Conservation (phyloP, 257 asterid species). For the Echium plantagineum region DNA sequence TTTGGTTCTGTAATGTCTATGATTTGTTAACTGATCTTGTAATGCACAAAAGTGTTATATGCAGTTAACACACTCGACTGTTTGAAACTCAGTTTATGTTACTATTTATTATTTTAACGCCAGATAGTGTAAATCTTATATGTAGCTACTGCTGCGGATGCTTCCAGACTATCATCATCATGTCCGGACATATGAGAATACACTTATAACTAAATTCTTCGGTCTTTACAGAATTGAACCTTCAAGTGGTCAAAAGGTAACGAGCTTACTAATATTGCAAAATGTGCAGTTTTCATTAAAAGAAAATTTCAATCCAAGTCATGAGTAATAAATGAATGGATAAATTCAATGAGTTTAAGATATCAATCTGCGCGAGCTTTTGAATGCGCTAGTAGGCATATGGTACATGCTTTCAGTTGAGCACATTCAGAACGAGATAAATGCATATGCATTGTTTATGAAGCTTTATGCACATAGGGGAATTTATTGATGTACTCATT, state of each 20-base stretch:
- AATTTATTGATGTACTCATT: slow-evolving; percentile 6
- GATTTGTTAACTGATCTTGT: too few relatives aligned
- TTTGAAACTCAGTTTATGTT: too few relatives aligned
- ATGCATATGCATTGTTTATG: not conserved
- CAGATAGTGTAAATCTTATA: slow-evolving; percentile 7
- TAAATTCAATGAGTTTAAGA: too few relatives aligned
- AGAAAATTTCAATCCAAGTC: too few relatives aligned
- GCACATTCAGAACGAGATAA: too few relatives aligned
- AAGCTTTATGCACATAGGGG: not conserved
- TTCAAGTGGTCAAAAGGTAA: slow-evolving; percentile 82
- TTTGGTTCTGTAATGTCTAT: not conserved
- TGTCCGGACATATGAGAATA: slow-evolving; percentile 66
- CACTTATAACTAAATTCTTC: slow-evolving; percentile 85
- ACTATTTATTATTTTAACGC: too few relatives aligned
- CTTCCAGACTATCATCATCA: slow-evolving; percentile 83
- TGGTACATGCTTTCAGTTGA: too few relatives aligned
- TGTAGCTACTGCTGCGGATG: slow-evolving; percentile 86
- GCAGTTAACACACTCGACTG: not conserved
- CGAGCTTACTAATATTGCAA: not conserved
- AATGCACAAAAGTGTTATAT: too few relatives aligned
- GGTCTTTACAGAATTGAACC: slow-evolving; percentile 98
- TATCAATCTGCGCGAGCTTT: too few relatives aligned
- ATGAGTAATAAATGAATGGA: too few relatives aligned
- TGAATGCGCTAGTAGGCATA: too few relatives aligned
- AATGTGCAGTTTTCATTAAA: too few relatives aligned